Percentiles rank a stretch among this genome's conserved stretches.
These are phyloP conservation scores for Rhodotorula paludigena DNA, from an alignment of 768 basidiomycete genomes.

Conservation along the genomic window DNA sequence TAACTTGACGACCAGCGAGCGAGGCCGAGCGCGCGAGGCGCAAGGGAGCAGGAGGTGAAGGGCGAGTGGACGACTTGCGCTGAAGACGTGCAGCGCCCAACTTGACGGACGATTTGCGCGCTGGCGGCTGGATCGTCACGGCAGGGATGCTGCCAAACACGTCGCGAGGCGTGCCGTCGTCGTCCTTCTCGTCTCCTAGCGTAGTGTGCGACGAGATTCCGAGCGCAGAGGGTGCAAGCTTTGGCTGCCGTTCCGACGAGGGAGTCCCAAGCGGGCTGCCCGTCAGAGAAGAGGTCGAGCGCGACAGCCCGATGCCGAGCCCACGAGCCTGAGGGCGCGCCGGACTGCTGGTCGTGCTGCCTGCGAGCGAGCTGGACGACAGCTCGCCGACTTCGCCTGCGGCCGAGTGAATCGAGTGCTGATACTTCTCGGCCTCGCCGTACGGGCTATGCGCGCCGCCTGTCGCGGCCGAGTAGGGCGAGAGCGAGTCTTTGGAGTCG, in stretches of 20 bases:
- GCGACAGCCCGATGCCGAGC: too few species aligned
- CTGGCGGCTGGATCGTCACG: neutral
- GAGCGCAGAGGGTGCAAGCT: too few species aligned
- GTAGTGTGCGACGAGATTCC: too few species aligned
- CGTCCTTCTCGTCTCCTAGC: too few species aligned
- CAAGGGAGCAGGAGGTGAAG: neutral
- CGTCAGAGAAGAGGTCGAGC: too few species aligned
- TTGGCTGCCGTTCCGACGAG: too few species aligned
- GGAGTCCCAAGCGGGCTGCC: too few species aligned
- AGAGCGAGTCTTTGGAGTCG: slow-evolving; percentile 20
- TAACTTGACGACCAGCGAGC: neutral
- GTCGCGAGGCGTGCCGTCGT: too few species aligned
- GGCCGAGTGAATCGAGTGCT: slow-evolving; percentile 25
- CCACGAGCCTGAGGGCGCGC: too few species aligned
- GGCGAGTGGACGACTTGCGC: neutral
- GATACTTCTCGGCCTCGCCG: slow-evolving; percentile 2
- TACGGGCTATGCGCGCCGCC: slow-evolving; percentile 9
- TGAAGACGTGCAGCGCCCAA: neutral
- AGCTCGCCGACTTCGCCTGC: slow-evolving; percentile 20
- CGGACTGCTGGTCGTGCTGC: neutral
- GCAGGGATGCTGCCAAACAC: slow-evolving; percentile 7
- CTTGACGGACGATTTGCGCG: neutral
- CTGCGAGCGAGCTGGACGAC: neutral
- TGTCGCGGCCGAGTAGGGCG: neutral
- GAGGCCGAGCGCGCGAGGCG: slow-evolving; percentile 5